Evolutionary conservation across 495 filamentous ascomycete species (phyloP), one percentile per base, ranked within the genome.

Genomic region (Mytilinidion resinicola): DNA sequence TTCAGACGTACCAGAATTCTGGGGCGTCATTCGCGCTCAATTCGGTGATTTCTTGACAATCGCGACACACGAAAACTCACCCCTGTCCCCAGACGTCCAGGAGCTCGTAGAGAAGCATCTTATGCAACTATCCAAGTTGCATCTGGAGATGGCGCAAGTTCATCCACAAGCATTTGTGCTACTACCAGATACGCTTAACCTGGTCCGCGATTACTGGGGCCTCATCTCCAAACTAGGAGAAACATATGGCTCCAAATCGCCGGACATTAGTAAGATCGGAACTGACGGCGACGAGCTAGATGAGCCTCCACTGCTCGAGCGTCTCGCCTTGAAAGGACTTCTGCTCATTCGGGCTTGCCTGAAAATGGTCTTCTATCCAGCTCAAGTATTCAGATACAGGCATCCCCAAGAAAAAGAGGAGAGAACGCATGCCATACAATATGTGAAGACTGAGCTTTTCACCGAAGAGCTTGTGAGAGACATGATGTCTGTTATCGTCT

Each of bases 121-220:
- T 8, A 67, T 95, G 50, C 92, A 96, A 68, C 83, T 96, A 47
- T 84, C 92, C 10, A 97, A 98, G 72, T 76, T 97, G 9, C 91
- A 96, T 70, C 76, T 93, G 20, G 83, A 90, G 41, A 92, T 96
- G 86, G 82, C 85, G 4, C 77, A 77, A 50, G 69, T 72, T 10
- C 89, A 92, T 66, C 85, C 90, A 9, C 84, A 85, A 5, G 85
- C 88, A 30, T 97, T 96, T 72, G 85, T 85, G 0, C 71, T 88
- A 11, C 78, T 98, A 6, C 88, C 90, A 1, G 82, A 88, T 59
- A 89, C 89, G 34, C 74, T 92, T 4, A 73, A 80, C 11, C 80
- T 98, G 10, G 82, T 88, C 17, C 81, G 79, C 44, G 80, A 84
- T 12, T 97, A 96, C 68, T 96, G 93, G 93, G 79, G 78, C 19